Evolutionary conservation across 306 rosid genomes (phyloP).

Genomic region (Benincasa hispida): DNA sequence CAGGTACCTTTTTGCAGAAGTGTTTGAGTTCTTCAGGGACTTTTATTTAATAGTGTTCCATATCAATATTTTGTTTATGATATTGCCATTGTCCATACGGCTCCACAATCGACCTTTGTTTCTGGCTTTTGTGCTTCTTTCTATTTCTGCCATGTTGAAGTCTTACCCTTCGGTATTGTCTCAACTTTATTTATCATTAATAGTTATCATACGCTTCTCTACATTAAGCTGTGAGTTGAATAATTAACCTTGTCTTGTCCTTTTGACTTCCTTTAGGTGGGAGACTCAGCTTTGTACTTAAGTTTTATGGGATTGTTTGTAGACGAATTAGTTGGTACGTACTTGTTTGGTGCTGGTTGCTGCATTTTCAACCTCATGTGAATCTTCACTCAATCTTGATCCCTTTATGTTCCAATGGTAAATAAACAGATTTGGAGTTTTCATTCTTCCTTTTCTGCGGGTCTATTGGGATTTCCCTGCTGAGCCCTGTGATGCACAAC

Average conservation of each 20-base stretch:
- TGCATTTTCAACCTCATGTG: background rate
- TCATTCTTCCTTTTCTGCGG: conserved; percentile 83
- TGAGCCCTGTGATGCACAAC: conserved; percentile 98
- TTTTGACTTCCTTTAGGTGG: conserved; percentile 45
- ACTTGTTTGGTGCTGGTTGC: background rate
- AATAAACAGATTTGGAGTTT: conserved; percentile 75
- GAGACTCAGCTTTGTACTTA: conserved; percentile 77
- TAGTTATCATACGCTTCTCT: background rate
- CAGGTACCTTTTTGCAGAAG: conserved; percentile 99
- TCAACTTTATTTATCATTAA: background rate
- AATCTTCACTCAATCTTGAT: background rate
- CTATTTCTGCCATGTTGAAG: conserved; percentile 66
- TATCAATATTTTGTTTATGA: conserved; percentile 74
- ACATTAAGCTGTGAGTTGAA: background rate
- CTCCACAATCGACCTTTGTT: conserved; percentile 82
- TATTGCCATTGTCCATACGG: conserved; percentile 70
- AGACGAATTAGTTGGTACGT: conserved; percentile 57
- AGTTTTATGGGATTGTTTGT: conserved; percentile 84
- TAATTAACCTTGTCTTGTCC: background rate
- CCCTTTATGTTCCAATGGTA: conserved; percentile 18
- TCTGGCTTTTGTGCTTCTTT: conserved; percentile 63
- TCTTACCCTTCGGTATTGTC: conserved; percentile 71
- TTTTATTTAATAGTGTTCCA: conserved; percentile 86
- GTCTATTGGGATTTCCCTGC: conserved; percentile 77
- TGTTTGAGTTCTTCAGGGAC: conserved; percentile 71